Evolutionary conservation across 2,329 filamentous ascomycete species (phyloP), one percentile per base, ranked within the genome.

Genomic region (Pseudogymnoascus sp.): DNA sequence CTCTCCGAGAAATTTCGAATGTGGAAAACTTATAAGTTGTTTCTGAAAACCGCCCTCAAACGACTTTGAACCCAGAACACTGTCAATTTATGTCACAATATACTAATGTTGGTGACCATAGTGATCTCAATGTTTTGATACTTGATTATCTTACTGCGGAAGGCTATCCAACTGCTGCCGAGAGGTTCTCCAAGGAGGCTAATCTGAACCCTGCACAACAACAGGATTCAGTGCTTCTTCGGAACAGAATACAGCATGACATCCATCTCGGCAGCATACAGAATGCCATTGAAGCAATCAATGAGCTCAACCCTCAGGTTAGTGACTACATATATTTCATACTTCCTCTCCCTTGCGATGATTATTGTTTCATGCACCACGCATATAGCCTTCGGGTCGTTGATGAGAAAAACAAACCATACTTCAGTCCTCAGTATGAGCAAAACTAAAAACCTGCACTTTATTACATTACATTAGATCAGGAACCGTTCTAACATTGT

Each of bases 311-410:
- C 68, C 89, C 92, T 68, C 87, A 94, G 84, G 94, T 99, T 86
- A 77, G 89, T 72, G 35, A n/a, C 18, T 35, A 39, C 35, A 42
- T 52, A 25, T 37, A 61, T 65, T 18, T 55, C 61, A 58, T 61
- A 42, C 61, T 60, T 58, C 61, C 59, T 55, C 65, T 59, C 52
- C 65, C 68, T 64, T 84, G 82, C 83, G 77, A 92, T 94, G 94
- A 99, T 99, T 96, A 96, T 81, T 90, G 88, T 92, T 86, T 96
- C 93, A 99, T 99, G 94, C 94, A 99, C 94, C 94, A 99, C 94
- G 92, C 94, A 91, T 94, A 97, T 85, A 81, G 81, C 82, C 85
- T 86, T 84, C 80, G 81, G 85, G 86, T 87, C 84, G 77, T 85
- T 94, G 94, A 95, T 95, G 93, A 97, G 83, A 85, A 86, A 87